A percentile compares a stretch with the other conserved stretches of the same genome.
These are phyloP conservation scores for Colletotrichum trifolii DNA, from an alignment of 2,329 filamentous ascomycete genomes.

Conservation along the genomic window DNA sequence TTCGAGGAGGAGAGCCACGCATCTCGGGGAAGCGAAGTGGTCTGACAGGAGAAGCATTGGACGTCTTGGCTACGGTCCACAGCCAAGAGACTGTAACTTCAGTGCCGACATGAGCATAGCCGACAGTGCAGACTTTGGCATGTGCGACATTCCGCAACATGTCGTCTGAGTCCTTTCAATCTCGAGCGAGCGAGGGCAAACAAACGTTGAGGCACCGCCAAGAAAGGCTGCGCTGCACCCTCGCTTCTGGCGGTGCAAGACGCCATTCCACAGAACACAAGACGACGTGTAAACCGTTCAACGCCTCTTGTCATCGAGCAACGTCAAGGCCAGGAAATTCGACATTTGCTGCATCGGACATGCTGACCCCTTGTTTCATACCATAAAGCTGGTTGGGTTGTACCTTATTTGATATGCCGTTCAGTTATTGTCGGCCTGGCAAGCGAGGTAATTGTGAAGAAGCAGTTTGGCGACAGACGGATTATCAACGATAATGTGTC, in stretches of 20 bases:
- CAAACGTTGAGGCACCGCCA: constrained; percentile 15
- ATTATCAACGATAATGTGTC: constrained; percentile 5
- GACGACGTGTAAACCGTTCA: constrained; percentile 22
- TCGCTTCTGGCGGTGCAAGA: constrained; percentile 1
- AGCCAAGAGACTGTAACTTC: background rate
- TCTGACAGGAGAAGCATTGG: constrained; percentile 11
- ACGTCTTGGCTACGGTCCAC: background rate
- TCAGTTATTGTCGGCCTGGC: background rate
- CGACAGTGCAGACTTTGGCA: constrained; percentile 4
- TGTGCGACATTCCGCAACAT: constrained; percentile 13
- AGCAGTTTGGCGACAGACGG: background rate
- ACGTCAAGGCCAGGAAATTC: constrained; percentile 10
- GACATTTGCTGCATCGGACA: constrained; percentile 9
- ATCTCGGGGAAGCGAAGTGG: constrained; percentile 7
- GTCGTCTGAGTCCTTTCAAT: background rate
- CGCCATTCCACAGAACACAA: constrained; percentile 7
- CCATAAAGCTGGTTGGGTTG: too few relatives aligned
- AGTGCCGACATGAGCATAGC: background rate
- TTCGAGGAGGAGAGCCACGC: background rate
- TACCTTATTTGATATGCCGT: too few relatives aligned
- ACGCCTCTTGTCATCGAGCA: constrained; percentile 21
- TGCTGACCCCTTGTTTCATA: background rate
- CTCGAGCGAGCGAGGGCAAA: constrained; percentile 1
- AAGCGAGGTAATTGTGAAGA: constrained; percentile 3
- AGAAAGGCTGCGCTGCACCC: constrained; percentile 6